phyloP scores from a whole-genome alignment of 2,329 filamentous ascomycete species.

The Stachybotrys echinatus region DNA sequence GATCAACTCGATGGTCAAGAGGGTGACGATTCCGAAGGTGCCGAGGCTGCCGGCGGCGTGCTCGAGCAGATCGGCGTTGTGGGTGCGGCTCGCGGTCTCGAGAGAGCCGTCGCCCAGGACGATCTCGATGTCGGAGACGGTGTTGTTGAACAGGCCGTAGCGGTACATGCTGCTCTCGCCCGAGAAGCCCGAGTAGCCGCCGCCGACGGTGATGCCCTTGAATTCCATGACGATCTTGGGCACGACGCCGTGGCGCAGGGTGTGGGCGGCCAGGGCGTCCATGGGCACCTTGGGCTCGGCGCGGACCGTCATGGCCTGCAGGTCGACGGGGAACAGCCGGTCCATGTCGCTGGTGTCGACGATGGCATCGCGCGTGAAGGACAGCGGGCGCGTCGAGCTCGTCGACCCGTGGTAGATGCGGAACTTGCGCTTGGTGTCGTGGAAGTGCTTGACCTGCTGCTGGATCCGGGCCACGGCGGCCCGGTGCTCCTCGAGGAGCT shows the following conservation, averaged over 20 bases:
- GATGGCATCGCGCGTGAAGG: constrained; percentile 30
- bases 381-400: constrained; percentile 49
- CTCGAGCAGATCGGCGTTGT: constrained; percentile 44
- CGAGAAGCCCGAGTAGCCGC: constrained; percentile 49
- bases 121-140: constrained; percentile 47
- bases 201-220: constrained; percentile 54
- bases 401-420: constrained; percentile 58
- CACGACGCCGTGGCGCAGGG: constrained; percentile 42
- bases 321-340: constrained; percentile 48
- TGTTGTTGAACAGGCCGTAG: constrained; percentile 51
- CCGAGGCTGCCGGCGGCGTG: constrained; percentile 49
- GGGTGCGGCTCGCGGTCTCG: constrained; percentile 37
- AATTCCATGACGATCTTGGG: constrained; percentile 57
- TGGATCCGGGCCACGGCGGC: constrained; percentile 18
- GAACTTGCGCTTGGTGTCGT: constrained; percentile 36
- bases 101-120: constrained; percentile 48
- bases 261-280: constrained; percentile 48
- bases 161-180: constrained; percentile 53
- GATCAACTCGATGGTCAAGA: constrained; percentile 46
- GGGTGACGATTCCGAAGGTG: constrained; percentile 50
- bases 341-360: constrained; percentile 50
- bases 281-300: constrained; percentile 56
- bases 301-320: constrained; percentile 38
- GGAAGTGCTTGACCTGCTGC: constrained; percentile 19
- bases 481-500: constrained; percentile 20